phyloP scores from a whole-genome alignment of 257 asterid genomes.

The Thymus mandschuricus region DNA sequence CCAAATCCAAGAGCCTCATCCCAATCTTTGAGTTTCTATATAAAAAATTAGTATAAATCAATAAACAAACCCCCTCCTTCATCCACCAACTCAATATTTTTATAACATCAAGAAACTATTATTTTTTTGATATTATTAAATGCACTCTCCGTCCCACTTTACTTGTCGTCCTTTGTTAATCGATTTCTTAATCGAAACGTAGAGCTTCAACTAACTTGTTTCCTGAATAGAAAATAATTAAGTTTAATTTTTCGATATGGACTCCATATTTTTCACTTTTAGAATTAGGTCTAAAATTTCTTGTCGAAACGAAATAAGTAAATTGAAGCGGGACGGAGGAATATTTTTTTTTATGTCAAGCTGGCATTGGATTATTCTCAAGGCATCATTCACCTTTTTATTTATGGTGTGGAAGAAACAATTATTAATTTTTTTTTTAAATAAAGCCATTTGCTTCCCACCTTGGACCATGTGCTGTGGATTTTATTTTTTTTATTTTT shows the following conservation, averaged over 20 bases:
- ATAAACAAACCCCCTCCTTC: slow-evolving; percentile 32
- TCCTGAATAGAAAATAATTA: no score
- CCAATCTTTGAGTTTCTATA: slow-evolving; percentile 31
- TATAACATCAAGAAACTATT: slow-evolving; percentile 25
- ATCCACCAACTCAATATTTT: slow-evolving; percentile 37
- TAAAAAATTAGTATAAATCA: slow-evolving; percentile 17
- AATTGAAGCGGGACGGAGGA: no score
- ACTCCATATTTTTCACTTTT: no score
- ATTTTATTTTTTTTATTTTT: not conserved
- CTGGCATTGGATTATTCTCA: slow-evolving; percentile 42
- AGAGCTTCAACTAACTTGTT: no score
- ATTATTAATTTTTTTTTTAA: not conserved
- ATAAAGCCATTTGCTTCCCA: slow-evolving; percentile 24
- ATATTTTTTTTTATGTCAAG: slow-evolving; percentile 21
- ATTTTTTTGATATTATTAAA: no score
- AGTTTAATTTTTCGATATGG: no score
- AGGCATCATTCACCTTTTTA: slow-evolving; percentile 32
- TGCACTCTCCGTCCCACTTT: no score
- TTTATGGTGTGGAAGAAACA: not conserved
- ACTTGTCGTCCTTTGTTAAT: no score
- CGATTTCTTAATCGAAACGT: no score
- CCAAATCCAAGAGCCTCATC: slow-evolving; percentile 24
- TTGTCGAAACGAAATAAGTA: no score
- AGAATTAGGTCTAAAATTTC: no score
- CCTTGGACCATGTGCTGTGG: slow-evolving; percentile 35